Conservation (phyloP, 2,329 filamentous ascomycete genomes). For the Rhytidhysteron rufulum region DNA sequence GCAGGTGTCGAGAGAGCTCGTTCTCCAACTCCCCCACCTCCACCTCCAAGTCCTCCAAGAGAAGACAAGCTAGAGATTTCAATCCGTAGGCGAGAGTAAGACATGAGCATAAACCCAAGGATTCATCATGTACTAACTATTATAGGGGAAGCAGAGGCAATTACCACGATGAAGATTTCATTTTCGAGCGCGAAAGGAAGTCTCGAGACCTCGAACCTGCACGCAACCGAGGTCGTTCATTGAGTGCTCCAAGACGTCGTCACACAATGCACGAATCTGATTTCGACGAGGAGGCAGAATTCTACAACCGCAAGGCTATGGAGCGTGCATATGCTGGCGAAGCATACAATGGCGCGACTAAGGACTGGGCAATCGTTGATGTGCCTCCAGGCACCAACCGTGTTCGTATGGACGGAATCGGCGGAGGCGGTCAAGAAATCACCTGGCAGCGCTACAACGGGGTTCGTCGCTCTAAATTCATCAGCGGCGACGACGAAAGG, state of each 20-base stretch:
- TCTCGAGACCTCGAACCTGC: conserved; percentile 22
- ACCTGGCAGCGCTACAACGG: conserved; percentile 78
- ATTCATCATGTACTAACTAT: conserved; percentile 8
- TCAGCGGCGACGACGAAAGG: conserved; percentile 59
- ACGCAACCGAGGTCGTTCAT: conserved; percentile 36
- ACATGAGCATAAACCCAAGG: not conserved
- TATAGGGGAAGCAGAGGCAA: conserved; percentile 38
- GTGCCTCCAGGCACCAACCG: conserved; percentile 79
- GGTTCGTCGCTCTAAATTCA: conserved; percentile 69
- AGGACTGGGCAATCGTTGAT: conserved; percentile 77
- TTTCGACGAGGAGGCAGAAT: conserved; percentile 54
- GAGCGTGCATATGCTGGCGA: conserved; percentile 69
- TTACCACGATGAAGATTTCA: conserved; percentile 62
- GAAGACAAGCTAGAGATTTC: conserved; percentile 56
- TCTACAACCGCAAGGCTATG: conserved; percentile 64
- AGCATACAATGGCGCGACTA: conserved; percentile 68
- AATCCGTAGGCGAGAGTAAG: conserved; percentile 50
- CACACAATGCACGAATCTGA: conserved; percentile 39
- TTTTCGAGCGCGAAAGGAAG: conserved; percentile 47
- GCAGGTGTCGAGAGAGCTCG: conserved; percentile 45
- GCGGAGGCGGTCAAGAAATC: conserved; percentile 71
- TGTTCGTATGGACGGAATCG: conserved; percentile 76
- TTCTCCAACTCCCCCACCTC: conserved; percentile 49
- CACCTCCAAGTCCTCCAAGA: conserved; percentile 44
- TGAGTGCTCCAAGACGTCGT: conserved; percentile 43